Evolutionary conservation across 345 rosid genomes (phyloP).

Genomic region (Eucalyptus tenuipes): DNA sequence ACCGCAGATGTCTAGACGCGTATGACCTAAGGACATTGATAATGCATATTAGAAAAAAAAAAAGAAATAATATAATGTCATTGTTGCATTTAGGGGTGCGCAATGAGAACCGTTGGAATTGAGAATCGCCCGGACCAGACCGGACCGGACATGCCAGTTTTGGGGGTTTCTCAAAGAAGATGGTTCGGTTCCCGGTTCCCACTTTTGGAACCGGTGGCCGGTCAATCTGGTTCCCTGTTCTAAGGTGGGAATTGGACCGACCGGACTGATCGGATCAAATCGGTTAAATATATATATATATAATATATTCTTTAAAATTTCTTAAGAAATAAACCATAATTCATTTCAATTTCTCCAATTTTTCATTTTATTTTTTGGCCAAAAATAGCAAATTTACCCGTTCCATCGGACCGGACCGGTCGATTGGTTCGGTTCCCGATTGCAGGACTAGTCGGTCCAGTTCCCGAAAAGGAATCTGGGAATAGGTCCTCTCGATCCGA

Average conservation of each 20-base stretch:
- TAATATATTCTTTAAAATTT: no score
- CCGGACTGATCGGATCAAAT: rapidly evolving
- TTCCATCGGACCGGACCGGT: rapidly evolving
- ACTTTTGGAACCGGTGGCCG: rapidly evolving
- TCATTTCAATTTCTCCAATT: rapidly evolving
- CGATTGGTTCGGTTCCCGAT: rapidly evolving
- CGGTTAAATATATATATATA: no score
- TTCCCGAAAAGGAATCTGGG: rapidly evolving
- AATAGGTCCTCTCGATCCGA: rapidly evolving
- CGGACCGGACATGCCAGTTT: rapidly evolving
- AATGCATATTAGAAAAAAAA: no score
- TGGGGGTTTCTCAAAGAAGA: no score
- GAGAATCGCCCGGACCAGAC: rapidly evolving
- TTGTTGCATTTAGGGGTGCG: no score
- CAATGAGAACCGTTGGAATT: rapidly evolving
- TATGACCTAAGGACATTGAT: no score
- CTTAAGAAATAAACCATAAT: no score
- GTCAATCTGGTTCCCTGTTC: rapidly evolving
- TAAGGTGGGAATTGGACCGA: rapidly evolving
- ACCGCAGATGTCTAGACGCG: no score
- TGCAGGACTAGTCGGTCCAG: rapidly evolving
- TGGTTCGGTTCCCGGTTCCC: rapidly evolving
- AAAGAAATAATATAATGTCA: no score
- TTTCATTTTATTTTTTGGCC: no score
- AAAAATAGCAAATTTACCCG: no score